Evolutionary conservation across 2,329 filamentous ascomycete genomes (phyloP).

Genomic region (Claviceps purpurea): DNA sequence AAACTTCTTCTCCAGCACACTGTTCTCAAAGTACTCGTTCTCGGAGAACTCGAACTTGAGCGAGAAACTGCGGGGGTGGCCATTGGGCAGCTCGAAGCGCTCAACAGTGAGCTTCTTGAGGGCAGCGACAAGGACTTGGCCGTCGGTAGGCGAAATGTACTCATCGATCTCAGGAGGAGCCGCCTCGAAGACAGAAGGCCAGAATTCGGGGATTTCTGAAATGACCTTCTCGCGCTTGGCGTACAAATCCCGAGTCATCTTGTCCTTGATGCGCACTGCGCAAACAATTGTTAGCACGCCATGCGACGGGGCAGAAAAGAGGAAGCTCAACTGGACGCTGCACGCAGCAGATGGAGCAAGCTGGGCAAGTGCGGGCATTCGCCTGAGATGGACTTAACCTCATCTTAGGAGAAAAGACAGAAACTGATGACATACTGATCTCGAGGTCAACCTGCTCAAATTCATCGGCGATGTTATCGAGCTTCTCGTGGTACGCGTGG

Average conservation of each 20-base stretch:
- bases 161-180: slow-evolving; percentile 76
- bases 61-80: slow-evolving; percentile 68
- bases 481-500: slow-evolving; percentile 56
- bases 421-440: slow-evolving; percentile 49
- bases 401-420: neutral
- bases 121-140: slow-evolving; percentile 53
- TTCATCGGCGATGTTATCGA: slow-evolving; percentile 67
- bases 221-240: slow-evolving; percentile 60
- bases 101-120: slow-evolving; percentile 60
- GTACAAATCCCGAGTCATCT: slow-evolving; percentile 58
- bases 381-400: neutral
- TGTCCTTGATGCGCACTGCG: slow-evolving; percentile 59
- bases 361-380: neutral
- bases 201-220: slow-evolving; percentile 72
- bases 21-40: slow-evolving; percentile 74
- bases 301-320: too few species aligned
- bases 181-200: slow-evolving; percentile 86
- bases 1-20: slow-evolving; percentile 78
- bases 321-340: neutral
- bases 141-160: slow-evolving; percentile 73
- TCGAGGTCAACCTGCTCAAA: slow-evolving; percentile 75
- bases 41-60: slow-evolving; percentile 67
- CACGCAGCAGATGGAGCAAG: neutral
- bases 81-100: slow-evolving; percentile 65
- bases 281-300: neutral